Evolutionary conservation across 2,329 filamentous ascomycete genomes (phyloP).

Genomic region (Fusarium guadeloupense): DNA sequence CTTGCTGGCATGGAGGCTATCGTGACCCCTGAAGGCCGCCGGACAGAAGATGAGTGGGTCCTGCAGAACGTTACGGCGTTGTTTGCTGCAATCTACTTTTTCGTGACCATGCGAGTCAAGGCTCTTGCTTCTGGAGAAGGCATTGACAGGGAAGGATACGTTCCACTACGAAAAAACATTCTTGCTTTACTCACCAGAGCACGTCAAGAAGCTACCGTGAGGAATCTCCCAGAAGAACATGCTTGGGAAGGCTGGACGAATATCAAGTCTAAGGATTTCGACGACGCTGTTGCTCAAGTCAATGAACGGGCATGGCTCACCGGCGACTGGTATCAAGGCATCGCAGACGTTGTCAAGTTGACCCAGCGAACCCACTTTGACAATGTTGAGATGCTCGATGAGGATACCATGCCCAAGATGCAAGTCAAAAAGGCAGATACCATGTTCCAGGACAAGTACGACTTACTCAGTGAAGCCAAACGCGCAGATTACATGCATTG

Average conservation of each 20-base stretch:
- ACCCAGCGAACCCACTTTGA: slow-evolving; percentile 47
- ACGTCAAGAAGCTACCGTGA: slow-evolving; percentile 52
- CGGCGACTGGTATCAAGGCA: slow-evolving; percentile 70
- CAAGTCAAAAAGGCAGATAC: slow-evolving; percentile 65
- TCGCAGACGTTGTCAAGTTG: slow-evolving; percentile 62
- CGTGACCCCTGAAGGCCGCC: slow-evolving; percentile 53
- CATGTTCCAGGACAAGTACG: slow-evolving; percentile 80
- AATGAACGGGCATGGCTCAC: slow-evolving; percentile 66
- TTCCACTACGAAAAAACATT: slow-evolving; percentile 56
- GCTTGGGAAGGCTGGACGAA: slow-evolving; percentile 64
- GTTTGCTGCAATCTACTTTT: slow-evolving; percentile 68
- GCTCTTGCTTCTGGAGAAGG: slow-evolving; percentile 52
- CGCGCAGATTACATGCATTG: slow-evolving; percentile 69
- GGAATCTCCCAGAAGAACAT: slow-evolving; percentile 55
- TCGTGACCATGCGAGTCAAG: slow-evolving; percentile 62
- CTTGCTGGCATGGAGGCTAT: slow-evolving; percentile 75
- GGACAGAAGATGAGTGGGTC: slow-evolving; percentile 60
- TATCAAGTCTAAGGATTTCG: slow-evolving; percentile 63
- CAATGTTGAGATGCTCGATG: slow-evolving; percentile 50
- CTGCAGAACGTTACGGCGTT: slow-evolving; percentile 61
- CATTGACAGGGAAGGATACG: slow-evolving; percentile 56
- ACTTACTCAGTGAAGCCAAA: slow-evolving; percentile 73
- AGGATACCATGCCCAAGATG: slow-evolving; percentile 46
- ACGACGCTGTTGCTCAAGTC: slow-evolving; percentile 68
- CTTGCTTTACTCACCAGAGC: slow-evolving; percentile 54